Base-by-base conservation (phyloP, 2,329 filamentous ascomycete genomes). In the Calonectria pseudoturangicola region DNA sequence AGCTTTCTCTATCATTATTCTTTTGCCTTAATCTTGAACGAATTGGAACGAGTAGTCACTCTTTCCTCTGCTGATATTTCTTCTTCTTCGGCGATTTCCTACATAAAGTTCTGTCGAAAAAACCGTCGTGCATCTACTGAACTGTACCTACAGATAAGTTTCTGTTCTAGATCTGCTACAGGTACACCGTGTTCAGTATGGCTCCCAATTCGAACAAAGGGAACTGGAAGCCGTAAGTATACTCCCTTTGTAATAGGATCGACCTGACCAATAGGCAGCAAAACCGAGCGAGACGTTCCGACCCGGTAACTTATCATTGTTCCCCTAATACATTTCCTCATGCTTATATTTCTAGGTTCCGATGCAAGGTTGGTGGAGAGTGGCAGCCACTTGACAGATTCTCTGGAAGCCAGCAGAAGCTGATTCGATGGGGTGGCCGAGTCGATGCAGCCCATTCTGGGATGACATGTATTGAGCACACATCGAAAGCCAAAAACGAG, bases 391-490 rank as follows among this genome's bases (percentile, higher is more conserved):
- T 82, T 2, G 60, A 74, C 3, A 73, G 72, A 4, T 86, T 85
- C 69, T 85, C 83, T 6, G 77, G 76, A 7, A 80, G 71, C 4
- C 83, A 86, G 63, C 82, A 81, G 64, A 77, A 75, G 21, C 65
- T 80, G 7, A 58, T 84, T 13, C 71, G 77, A 13, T 21, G 60
- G 18, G 77, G 79, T 43, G 70, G 71, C 2, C 56, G 48, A 6
- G 50, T 83, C n/a, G 73, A 83, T 27, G 70, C 83, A 0, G 79
- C 79, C 0, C 81, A 82, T 50, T 81, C 79, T 1, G 83, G 83
- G 33, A 85, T 86, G 83, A 79, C 79, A 0, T 86, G 85, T 58
- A 77, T 78, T 9, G 80, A 83, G 5, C 85, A 86, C 65, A 77
- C 78, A 0, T 72, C 80, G 2, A 77, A 77, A 8, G 56, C 66